phyloP scores from a whole-genome alignment of 163 green algal species.

The Volvox carteri region DNA sequence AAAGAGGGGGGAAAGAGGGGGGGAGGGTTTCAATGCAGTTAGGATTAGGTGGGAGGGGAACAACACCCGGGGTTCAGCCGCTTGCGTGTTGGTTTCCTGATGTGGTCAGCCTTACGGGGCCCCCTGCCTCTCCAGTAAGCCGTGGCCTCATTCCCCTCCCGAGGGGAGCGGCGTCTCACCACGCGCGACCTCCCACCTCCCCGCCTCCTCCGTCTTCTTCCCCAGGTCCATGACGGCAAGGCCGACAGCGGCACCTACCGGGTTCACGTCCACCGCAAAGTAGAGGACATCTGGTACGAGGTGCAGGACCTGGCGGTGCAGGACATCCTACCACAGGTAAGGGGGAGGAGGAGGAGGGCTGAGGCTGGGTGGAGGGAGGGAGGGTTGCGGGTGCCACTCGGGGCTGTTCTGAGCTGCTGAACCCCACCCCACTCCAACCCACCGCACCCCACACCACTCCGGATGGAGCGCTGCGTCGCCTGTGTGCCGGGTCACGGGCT shows the following conservation, averaged over 20 bases:
- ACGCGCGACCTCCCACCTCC: background rate
- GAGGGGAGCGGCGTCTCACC: too few species aligned
- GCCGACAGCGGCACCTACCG: constrained; percentile 81
- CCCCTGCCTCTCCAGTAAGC: too few species aligned
- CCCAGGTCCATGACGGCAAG: constrained; percentile 91
- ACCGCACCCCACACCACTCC: background rate
- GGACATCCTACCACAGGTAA: constrained; percentile 94
- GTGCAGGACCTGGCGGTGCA: constrained; percentile 94
- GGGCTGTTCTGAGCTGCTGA: background rate
- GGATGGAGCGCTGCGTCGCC: too few species aligned
- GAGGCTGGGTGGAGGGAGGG: background rate
- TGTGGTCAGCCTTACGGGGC: too few species aligned
- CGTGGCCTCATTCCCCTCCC: too few species aligned
- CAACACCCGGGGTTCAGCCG: too few species aligned
- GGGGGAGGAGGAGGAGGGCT: background rate
- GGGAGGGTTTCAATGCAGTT: too few species aligned
- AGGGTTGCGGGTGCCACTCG: background rate
- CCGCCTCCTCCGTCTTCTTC: background rate
- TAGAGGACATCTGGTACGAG: constrained; percentile 92
- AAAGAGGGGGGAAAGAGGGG: background rate
- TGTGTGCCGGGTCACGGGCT: too few species aligned
- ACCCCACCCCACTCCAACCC: background rate
- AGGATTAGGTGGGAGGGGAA: too few species aligned
- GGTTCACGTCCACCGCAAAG: constrained; percentile 88
- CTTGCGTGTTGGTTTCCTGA: too few species aligned